Evolutionary conservation across 2,329 filamentous ascomycete genomes (phyloP), one percentile per base, ranked within the genome.

Genomic region (Sarocladiaceae sp.): DNA sequence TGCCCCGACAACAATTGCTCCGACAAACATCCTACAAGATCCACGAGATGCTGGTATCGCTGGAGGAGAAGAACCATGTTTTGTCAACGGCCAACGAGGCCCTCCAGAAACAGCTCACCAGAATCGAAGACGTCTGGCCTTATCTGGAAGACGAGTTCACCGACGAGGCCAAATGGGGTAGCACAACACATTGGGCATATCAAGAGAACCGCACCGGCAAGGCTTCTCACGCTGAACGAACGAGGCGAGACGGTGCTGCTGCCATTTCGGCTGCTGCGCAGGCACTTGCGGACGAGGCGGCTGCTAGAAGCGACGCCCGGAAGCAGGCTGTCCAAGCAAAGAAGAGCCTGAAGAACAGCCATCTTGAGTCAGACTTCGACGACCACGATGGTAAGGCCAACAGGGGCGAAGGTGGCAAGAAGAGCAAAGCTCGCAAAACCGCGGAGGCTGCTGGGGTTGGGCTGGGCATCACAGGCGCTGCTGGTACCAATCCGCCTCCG

Each of bases 41-140:
- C 43, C 80, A 84, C 52, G 85, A 90, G 54, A 85, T 97, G 72
- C 80, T 97, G 34, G 80, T 88, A 39, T 91, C 90, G 1, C 76
- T 97, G 29, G 93, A 98, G 58, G 93, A 98, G 67, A 98, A 98
- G 68, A 95, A 96, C 53, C 90, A 96, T 54, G 93, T 98, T 54
- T 85, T 97, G 46, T 85, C 87, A 29, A 94, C 91, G 13, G 91
- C 93, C 45, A 93, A 91, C 56, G 87, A 95, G 54, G 88, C 90
- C 35, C 78, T 97, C 11, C 80, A 88, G 52, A 87, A 86, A 58
- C 89, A 96, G 58, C 74, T 96, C 27, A 70, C 78, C 48, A 87
- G 94, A 43, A 81, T 96, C 58, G 86, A 95, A 59, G 83, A 86
- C 54, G 83, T 94, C 24, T 95, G 86, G 74, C 84, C 88, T 16